Evolutionary conservation across 2,329 filamentous ascomycete species (phyloP), one percentile per base, ranked within the genome.

Genomic region (Calonectria pseudoreteaudii): DNA sequence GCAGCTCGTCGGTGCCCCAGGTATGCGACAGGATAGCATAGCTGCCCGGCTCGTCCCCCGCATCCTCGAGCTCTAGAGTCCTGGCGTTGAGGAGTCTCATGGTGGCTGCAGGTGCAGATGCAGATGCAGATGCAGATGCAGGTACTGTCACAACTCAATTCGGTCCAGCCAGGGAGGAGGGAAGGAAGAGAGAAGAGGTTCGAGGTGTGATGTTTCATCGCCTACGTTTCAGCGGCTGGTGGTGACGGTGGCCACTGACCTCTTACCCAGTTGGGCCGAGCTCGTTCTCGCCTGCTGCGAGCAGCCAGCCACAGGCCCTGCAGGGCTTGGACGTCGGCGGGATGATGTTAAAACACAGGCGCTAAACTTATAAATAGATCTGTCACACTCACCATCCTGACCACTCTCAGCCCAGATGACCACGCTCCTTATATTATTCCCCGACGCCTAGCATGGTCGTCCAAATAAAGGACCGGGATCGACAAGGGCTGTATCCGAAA

Each of bases 61-160:
- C 66, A 52, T 53, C 72, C 66, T 80, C 77, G 44, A 80, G 74
- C 76, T 79, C 71, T 66, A 80, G 72, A 20, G 79, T 80, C 71
- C 71, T 80, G 69, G 79, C 79, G 70, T 80, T 79, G 79, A 80
- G 71, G 66, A 80, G 72, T 75, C 79, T 78, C 79, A 80, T 80
- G 70, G 30, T 26, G 56, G 41, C 49, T 13, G 49, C 44, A n/a
- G n/a, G n/a, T 26, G 34, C 41, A 31, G 30, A 28, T 28, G 53
- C 49, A 65, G 47, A 38, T 41, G 69, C 62, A 30, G 36, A 38
- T 38, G 36, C 36, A 20, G 49, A 36, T 62, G 56, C 56, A 41
- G 56, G 41, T n/a, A 41, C 65, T 20, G 41, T 64, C 68, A 49
- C 72, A 76, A 76, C 66, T 44, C 74, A 41, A 18, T 60, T 60